Conservation (phyloP, 768 basidiomycete species). For the Hygrocybe coccinea region DNA sequence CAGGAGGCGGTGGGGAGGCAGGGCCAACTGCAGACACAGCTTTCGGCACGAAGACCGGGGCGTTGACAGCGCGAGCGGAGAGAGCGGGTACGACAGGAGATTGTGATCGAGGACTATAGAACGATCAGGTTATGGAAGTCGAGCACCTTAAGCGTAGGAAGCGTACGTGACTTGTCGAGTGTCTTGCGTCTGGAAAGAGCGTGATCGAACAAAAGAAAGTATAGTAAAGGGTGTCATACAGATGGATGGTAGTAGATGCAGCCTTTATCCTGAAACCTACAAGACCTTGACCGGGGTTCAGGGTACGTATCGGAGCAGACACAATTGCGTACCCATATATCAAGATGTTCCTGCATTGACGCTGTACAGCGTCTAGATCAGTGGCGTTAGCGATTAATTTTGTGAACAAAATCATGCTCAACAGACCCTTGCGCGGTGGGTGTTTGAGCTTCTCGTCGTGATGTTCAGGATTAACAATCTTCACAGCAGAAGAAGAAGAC, state of each 20-base stretch:
- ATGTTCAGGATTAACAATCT: constrained; percentile 61
- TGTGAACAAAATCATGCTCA: constrained; percentile 10
- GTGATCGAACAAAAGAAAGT: neutral
- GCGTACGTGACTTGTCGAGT: constrained; percentile 30
- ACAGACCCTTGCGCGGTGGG: constrained; percentile 53
- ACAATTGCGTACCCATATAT: constrained; percentile 70
- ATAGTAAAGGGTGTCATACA: constrained; percentile 35
- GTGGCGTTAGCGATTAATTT: neutral
- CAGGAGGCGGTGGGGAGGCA: constrained; percentile 26
- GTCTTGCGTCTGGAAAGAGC: constrained; percentile 19
- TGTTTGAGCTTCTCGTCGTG: constrained; percentile 39
- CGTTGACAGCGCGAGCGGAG: constrained; percentile 69
- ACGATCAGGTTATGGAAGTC: neutral
- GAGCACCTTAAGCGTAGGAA: neutral
- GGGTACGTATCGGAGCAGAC: neutral
- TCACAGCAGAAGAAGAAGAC: constrained; percentile 58
- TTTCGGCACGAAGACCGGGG: constrained; percentile 82
- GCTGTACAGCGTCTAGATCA: constrained; percentile 56
- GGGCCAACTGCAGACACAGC: constrained; percentile 29
- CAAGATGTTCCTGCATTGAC: constrained; percentile 85
- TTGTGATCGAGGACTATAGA: constrained; percentile 37
- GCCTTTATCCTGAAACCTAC: constrained; percentile 82
- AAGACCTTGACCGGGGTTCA: constrained; percentile 47
- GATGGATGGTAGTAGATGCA: constrained; percentile 80
- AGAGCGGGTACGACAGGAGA: constrained; percentile 38